A percentile compares a stretch with the other conserved stretches of the same genome.
Evolutionary conservation across 495 filamentous ascomycete genomes (phyloP).

Genomic region (Baudoinia panamericana): DNA sequence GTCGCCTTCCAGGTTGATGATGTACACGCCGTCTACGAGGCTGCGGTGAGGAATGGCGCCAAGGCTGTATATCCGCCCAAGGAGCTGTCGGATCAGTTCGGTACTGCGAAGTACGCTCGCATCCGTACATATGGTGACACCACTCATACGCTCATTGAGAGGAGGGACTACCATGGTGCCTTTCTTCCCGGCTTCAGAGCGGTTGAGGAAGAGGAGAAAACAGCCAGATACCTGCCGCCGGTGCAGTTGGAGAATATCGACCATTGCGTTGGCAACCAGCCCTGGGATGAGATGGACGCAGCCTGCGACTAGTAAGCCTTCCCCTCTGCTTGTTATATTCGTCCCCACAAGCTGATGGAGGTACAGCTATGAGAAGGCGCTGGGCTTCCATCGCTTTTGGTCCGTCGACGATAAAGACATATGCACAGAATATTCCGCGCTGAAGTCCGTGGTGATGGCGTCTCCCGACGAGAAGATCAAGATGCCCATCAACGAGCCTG

Average conservation of each 20-base stretch:
- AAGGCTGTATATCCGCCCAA: conserved; percentile 46
- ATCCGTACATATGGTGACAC: conserved; percentile 86
- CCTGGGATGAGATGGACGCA: conserved; percentile 75
- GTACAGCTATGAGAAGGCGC: conserved; percentile 59
- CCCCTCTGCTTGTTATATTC: neutral
- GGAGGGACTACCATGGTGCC: conserved; percentile 46
- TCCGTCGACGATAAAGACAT: conserved; percentile 78
- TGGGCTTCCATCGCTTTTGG: conserved; percentile 95
- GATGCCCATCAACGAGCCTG: conserved; percentile 96
- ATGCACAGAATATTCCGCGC: conserved; percentile 75
- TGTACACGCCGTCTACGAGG: conserved; percentile 57
- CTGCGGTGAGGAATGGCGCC: conserved; percentile 58
- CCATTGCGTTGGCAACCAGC: conserved; percentile 90
- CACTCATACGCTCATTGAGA: conserved; percentile 73
- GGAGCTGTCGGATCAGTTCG: conserved; percentile 36
- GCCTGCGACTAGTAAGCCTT: conserved; percentile 57
- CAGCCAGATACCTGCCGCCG: conserved; percentile 31
- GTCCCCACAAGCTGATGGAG: neutral
- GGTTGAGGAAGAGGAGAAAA: conserved; percentile 33
- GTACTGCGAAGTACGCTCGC: conserved; percentile 52
- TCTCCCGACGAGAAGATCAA: conserved; percentile 71
- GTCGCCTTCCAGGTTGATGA: conserved; percentile 72
- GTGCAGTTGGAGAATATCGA: conserved; percentile 62
- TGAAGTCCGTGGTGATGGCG: conserved; percentile 78
- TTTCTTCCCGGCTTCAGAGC: conserved; percentile 72